Percentiles rank a stretch among this genome's conserved stretches.
phyloP scores from a whole-genome alignment of 768 basidiomycete species.

The Boletellus emodensis region DNA sequence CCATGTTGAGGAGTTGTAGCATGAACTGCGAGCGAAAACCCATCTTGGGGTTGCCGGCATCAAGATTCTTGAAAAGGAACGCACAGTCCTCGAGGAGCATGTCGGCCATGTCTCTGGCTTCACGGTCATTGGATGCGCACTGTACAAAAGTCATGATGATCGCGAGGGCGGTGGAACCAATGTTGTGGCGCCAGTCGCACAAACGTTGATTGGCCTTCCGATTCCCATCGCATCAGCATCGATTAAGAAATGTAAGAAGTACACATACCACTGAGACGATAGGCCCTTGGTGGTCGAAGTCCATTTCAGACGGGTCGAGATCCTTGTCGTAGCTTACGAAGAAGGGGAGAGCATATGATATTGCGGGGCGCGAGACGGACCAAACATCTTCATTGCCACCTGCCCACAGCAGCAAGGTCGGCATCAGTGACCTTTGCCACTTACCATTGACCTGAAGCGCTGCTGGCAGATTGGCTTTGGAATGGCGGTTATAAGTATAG shows the following conservation, averaged over 20 bases:
- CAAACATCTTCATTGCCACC: not conserved
- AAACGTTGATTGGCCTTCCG: slow-evolving; percentile 2
- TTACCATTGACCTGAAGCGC: not conserved
- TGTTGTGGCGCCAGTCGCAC: slow-evolving; percentile 5
- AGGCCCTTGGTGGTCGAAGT: not conserved
- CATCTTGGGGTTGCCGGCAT: not conserved
- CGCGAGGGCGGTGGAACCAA: not conserved
- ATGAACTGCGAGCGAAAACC: not conserved
- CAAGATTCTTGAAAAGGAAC: not conserved
- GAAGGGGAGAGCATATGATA: not conserved
- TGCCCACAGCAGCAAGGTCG: not conserved
- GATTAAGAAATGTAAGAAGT: not conserved
- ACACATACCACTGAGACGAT: not conserved
- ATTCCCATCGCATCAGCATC: too few species aligned
- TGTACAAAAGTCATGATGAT: slow-evolving; percentile 5
- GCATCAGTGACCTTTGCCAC: slow-evolving; percentile 1
- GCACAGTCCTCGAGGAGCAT: not conserved
- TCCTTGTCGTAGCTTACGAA: not conserved
- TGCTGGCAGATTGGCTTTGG: not conserved
- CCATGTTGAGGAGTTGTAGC: not conserved
- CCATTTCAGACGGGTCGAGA: not conserved
- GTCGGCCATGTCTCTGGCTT: not conserved
- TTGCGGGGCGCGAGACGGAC: not conserved
- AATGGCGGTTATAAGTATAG: too few species aligned
- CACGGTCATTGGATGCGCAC: not conserved